Evolutionary conservation across 2,329 filamentous ascomycete genomes (phyloP), one percentile per base, ranked within the genome.

Genomic region (Talaromyces pinophilus): DNA sequence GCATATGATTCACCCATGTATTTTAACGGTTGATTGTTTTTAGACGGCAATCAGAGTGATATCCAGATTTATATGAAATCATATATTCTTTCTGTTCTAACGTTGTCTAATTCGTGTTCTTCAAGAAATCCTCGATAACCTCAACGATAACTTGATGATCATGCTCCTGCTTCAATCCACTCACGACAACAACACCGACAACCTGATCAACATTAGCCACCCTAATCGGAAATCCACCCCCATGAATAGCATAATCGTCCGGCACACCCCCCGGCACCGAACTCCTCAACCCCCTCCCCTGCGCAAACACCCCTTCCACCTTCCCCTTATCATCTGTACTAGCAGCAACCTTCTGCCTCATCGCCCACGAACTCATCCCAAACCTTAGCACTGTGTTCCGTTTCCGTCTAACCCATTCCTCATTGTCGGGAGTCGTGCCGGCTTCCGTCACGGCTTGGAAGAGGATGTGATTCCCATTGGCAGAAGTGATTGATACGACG

Each of bases 141-240:
- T 93, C 89, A 0, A 91, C 85, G 72, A 94, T 87, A 44, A 93
- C 86, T 8, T 87, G 87, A 77, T 95, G 92, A 76, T 93, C 91
- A 79, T 93, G 86, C 71, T 91, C 83, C 77, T 93, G 89, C 80
- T 88, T 90, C 76, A 94, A 76, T 4, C 91, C 92, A 73, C 88
- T 90, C 0, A 94, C 89, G 19, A 93, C 87, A 28, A 93, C 87
- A 0, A 92, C 88, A 0, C 86, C 91, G 8, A 93, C 88, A 2
- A 92, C 80, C 0, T 91, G 91, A 79, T 93, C 91, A 1, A 93
- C 90, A 0, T 90, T 90, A 63, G 81, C 80, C 6, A 94, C 91
- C 7, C 87, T 83, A 38, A 94, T 85, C 0, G 92, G 92, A 69
- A 92, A 87, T 0, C 84, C 92, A 25, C 92, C 92, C 0, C 92